Evolutionary conservation across 2,329 filamentous ascomycete genomes (phyloP).

Genomic region (Hymenoscyphus scutula): DNA sequence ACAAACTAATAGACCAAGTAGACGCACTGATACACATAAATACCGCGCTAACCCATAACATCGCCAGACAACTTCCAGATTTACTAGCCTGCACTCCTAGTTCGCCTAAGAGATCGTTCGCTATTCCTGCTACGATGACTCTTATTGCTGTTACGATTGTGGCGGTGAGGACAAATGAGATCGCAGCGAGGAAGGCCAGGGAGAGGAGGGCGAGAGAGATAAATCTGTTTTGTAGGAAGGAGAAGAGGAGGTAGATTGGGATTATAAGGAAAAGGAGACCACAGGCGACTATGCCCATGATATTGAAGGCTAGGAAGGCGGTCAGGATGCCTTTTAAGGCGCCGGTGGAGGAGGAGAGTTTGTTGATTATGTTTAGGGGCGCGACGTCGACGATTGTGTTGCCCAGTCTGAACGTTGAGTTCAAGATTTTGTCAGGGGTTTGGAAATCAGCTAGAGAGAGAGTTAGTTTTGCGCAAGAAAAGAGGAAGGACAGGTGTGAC

Average conservation of each 20-base stretch:
- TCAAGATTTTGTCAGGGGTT: constrained; percentile 4
- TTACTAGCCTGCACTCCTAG: constrained; percentile 16
- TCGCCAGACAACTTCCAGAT: constrained; percentile 9
- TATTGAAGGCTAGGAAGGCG: constrained; percentile 18
- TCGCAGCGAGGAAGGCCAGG: constrained; percentile 7
- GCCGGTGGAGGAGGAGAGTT: constrained; percentile 11
- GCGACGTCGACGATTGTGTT: constrained; percentile 23
- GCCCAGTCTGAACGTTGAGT: constrained; percentile 21
- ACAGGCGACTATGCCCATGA: constrained; percentile 16
- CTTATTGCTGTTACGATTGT: constrained; percentile 9
- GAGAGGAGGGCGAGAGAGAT: constrained; percentile 7
- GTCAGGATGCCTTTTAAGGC: constrained; percentile 9
- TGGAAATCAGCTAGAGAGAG: constrained; percentile 7
- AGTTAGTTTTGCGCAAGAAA: not conserved
- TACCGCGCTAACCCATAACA: constrained; percentile 17
- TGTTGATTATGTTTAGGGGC: constrained; percentile 22
- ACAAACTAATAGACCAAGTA: constrained; percentile 17
- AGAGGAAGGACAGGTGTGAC: not conserved
- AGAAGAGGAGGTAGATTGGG: constrained; percentile 16
- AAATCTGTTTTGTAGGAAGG: constrained; percentile 8
- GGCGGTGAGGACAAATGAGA: constrained; percentile 1
- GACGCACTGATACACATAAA: constrained; percentile 14
- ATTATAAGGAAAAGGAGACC: constrained; percentile 20
- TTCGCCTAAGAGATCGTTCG: constrained; percentile 15
- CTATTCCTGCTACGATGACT: not conserved